Evolutionary conservation across 495 filamentous ascomycete species (phyloP).

Genomic region (Neohortaea acidophila): DNA sequence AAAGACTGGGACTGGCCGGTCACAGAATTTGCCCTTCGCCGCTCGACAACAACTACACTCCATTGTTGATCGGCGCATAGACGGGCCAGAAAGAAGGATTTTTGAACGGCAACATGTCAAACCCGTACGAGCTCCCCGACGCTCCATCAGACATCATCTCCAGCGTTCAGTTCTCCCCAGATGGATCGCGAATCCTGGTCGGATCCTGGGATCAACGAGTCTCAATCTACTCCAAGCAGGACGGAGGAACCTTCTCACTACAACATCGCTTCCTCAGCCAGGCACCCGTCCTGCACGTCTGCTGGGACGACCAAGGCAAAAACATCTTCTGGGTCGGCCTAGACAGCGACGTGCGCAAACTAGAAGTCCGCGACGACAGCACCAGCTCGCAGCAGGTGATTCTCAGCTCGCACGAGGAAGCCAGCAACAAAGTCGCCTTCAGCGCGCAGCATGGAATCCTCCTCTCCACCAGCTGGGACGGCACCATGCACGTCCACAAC

Average conservation of each 20-base stretch:
- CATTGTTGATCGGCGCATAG: too few species aligned
- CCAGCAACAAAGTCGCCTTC: slow-evolving; percentile 73
- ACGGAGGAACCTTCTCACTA: slow-evolving; percentile 31
- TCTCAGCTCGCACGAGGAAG: slow-evolving; percentile 60
- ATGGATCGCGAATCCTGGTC: slow-evolving; percentile 58
- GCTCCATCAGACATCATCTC: slow-evolving; percentile 85
- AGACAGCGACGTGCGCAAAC: slow-evolving; percentile 66
- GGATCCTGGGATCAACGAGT: slow-evolving; percentile 91
- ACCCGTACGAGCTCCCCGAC: slow-evolving; percentile 46
- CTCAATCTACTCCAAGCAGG: slow-evolving; percentile 69
- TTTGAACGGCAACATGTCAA: background rate
- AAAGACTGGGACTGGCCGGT: too few species aligned
- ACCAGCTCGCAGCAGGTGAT: slow-evolving; percentile 55
- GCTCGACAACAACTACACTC: background rate
- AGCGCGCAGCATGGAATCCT: slow-evolving; percentile 56
- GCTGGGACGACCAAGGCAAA: slow-evolving; percentile 62
- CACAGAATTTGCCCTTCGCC: background rate
- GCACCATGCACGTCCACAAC: slow-evolving; percentile 69
- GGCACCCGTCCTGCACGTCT: slow-evolving; percentile 78
- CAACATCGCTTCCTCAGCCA: slow-evolving; percentile 35
- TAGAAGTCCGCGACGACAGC: slow-evolving; percentile 59
- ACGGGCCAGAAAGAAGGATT: too few species aligned
- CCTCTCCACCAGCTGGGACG: slow-evolving; percentile 87
- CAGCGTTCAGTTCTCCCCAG: slow-evolving; percentile 66
- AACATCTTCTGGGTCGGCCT: slow-evolving; percentile 71